Evolutionary conservation across 148 eudicot genomes (phyloP).

Genomic region (Spergularia marina): DNA sequence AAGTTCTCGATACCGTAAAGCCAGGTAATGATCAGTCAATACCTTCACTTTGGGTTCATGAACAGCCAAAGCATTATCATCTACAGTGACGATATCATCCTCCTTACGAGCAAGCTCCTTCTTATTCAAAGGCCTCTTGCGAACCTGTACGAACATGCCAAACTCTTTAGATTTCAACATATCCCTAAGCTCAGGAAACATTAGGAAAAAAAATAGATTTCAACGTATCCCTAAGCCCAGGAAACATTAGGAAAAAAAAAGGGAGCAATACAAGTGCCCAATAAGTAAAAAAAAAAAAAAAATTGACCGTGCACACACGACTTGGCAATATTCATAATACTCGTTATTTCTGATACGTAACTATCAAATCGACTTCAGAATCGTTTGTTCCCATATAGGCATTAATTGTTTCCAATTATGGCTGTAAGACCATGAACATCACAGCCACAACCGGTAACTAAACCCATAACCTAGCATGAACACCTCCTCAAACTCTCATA

Average conservation of each 20-base stretch:
- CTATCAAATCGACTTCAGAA: neutral
- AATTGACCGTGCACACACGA: neutral
- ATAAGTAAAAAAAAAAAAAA: neutral
- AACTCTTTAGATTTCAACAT: constrained; percentile 8
- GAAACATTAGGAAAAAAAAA: neutral
- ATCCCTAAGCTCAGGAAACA: neutral
- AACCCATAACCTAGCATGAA: neutral
- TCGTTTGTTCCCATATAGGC: neutral
- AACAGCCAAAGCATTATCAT: constrained; percentile 70
- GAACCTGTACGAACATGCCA: constrained; percentile 50
- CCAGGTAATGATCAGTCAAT: constrained; percentile 13
- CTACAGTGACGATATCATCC: constrained; percentile 83
- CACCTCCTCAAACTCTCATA: neutral
- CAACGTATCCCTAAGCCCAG: neutral
- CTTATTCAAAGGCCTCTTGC: constrained; percentile 92
- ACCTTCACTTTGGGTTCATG: constrained; percentile 98
- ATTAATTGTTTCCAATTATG: neutral
- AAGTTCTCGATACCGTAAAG: neutral
- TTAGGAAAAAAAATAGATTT: neutral
- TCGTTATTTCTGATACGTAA: neutral
- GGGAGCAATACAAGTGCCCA: too few relatives aligned
- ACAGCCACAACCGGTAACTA: neutral
- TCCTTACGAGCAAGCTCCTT: constrained; percentile 92
- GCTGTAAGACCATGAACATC: neutral
- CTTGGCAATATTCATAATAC: neutral